Percentiles rank a stretch among this genome's conserved stretches.
phyloP scores from a whole-genome alignment of 352 stramenopile genomes.

The Pythium aristosporum region DNA sequence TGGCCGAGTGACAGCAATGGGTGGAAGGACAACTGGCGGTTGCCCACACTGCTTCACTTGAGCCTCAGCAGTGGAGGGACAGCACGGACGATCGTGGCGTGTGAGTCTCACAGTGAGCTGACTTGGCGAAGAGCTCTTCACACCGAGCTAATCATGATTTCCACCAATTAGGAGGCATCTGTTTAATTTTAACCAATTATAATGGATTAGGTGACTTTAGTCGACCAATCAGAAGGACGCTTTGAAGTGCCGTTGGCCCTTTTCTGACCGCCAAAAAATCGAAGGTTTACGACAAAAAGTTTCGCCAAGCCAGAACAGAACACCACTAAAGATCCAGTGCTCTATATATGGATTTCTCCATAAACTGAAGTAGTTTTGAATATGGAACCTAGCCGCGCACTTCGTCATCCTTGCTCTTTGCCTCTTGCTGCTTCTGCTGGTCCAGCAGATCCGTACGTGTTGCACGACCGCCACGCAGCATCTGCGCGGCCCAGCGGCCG shows the following conservation, averaged over 20 bases:
- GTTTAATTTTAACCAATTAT: slow-evolving; percentile 5
- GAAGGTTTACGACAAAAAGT: background rate
- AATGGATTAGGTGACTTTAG: background rate
- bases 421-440: slow-evolving; percentile 34
- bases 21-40: background rate
- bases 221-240: slow-evolving; percentile 6
- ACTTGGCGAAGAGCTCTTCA: slow-evolving; percentile 9
- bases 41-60: no score
- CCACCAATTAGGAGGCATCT: slow-evolving; percentile 1
- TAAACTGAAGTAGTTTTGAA: background rate
- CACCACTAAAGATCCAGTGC: slow-evolving; percentile 1
- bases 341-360: background rate
- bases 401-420: slow-evolving; percentile 26
- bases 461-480: slow-evolving; percentile 75
- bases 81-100: no score
- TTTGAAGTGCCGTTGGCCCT: slow-evolving; percentile 4
- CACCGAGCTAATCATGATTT: background rate
- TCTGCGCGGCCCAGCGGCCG: slow-evolving; percentile 80
- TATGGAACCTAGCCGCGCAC: slow-evolving; percentile 16
- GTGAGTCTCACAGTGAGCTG: background rate
- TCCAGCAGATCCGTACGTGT: slow-evolving; percentile 72
- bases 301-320: background rate
- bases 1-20: background rate
- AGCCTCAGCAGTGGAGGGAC: no score
- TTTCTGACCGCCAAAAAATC: slow-evolving; percentile 5